These are phyloP conservation scores for Orychophragmus violaceus DNA, from an alignment of 345 rosid genomes.

Conservation along the genomic window DNA sequence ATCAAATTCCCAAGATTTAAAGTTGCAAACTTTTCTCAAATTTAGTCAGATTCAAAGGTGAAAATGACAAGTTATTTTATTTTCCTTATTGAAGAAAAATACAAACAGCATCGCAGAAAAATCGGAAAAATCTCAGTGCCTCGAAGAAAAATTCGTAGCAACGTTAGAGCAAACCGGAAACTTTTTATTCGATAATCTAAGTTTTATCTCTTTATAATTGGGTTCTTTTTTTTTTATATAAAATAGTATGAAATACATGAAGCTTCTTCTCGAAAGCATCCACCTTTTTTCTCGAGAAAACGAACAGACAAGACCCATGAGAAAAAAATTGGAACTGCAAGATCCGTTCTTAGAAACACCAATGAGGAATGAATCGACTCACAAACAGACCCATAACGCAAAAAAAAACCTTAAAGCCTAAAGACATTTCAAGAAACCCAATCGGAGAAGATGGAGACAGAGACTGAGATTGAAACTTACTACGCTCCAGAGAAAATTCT, in stretches of 20 bases:
- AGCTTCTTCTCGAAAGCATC: neutral
- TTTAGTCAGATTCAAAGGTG: neutral
- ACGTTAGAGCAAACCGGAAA: neutral
- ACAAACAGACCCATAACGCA: neutral
- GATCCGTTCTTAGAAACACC: neutral
- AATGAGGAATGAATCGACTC: neutral
- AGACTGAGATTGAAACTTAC: constrained; percentile 14
- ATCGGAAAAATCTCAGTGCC: neutral
- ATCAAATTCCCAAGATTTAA: no score
- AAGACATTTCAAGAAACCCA: constrained; percentile 1
- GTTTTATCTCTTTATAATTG: neutral
- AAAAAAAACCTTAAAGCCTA: neutral
- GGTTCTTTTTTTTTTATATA: no score
- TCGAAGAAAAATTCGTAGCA: constrained; percentile 5
- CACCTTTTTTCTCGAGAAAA: constrained; percentile 2
- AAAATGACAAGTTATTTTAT: neutral
- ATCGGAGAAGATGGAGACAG: neutral
- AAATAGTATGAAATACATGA: neutral
- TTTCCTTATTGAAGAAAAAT: neutral
- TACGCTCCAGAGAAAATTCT: constrained; percentile 5
- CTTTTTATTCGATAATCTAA: neutral
- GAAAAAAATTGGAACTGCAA: neutral
- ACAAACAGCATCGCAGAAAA: constrained; percentile 9
- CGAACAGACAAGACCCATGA: constrained; percentile 5
- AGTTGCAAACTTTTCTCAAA: neutral